A percentile compares a stretch with the other conserved stretches of the same genome.
Conservation (phyloP, 2,329 filamentous ascomycete genomes). For the Paracorniculantispora psalliotae region DNA sequence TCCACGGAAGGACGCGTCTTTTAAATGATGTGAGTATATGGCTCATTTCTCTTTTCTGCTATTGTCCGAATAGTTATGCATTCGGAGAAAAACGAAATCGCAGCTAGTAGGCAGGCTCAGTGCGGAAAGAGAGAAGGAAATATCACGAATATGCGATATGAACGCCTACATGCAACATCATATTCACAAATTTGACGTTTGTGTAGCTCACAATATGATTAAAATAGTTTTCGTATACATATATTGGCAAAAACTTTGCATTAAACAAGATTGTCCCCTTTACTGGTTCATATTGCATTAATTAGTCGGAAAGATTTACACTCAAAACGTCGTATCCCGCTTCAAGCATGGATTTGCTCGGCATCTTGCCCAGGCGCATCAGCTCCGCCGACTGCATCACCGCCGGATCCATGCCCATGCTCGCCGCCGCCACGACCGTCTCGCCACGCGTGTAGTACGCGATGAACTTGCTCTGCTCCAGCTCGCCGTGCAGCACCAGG, state of each 20-base stretch:
- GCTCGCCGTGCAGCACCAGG: constrained; percentile 71
- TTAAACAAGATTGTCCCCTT: too few relatives aligned
- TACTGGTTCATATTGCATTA: neutral
- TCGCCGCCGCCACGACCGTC: constrained; percentile 81
- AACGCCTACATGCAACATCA: too few relatives aligned
- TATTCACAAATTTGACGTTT: too few relatives aligned
- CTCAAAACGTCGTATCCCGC: constrained; percentile 52
- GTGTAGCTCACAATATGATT: too few relatives aligned
- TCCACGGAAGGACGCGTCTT: neutral
- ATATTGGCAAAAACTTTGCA: too few relatives aligned
- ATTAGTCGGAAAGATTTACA: constrained; percentile 31
- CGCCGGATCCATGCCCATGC: constrained; percentile 83
- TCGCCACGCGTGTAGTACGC: constrained; percentile 88
- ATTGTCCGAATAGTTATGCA: too few relatives aligned
- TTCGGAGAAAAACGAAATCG: too few relatives aligned
- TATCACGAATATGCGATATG: neutral
- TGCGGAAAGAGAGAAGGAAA: neutral
- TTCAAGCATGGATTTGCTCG: constrained; percentile 69
- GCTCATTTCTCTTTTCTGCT: too few relatives aligned
- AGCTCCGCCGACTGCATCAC: constrained; percentile 79
- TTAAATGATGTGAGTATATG: neutral
- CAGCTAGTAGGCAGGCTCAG: neutral
- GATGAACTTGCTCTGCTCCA: constrained; percentile 73
- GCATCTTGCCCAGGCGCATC: constrained; percentile 80
- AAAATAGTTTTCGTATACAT: too few relatives aligned